Conservation (phyloP, 1,139 yeast species). For the Meyerozyma carpophila region DNA sequence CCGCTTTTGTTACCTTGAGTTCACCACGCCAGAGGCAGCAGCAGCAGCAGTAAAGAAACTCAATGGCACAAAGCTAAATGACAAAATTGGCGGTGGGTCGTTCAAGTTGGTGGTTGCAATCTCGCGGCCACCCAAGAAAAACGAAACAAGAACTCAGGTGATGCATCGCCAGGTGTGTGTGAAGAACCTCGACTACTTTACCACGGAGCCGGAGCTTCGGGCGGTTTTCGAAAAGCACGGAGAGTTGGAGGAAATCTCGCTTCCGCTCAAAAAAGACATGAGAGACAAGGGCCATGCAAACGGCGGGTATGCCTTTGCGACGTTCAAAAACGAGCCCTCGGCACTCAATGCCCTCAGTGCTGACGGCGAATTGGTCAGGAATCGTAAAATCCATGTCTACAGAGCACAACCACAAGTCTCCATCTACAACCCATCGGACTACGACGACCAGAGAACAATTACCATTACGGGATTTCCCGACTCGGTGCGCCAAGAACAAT, state of each 20-base stretch:
- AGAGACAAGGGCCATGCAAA: conserved; percentile 23
- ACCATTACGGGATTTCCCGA: background rate
- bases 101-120: conserved; percentile 48
- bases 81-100: conserved; percentile 14
- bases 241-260: conserved; percentile 40
- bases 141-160: conserved; percentile 22
- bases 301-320: conserved; percentile 57
- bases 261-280: conserved; percentile 40
- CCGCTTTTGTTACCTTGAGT: conserved; percentile 76
- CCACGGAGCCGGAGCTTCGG: conserved; percentile 21
- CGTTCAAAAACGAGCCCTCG: conserved; percentile 32
- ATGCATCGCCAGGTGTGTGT: conserved; percentile 51
- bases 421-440: background rate
- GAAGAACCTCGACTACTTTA: conserved; percentile 43
- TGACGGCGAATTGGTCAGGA: conserved; percentile 32
- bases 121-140: conserved; percentile 43
- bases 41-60: conserved; percentile 36
- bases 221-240: conserved; percentile 24
- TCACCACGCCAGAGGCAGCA: conserved; percentile 40
- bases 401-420: conserved; percentile 17
- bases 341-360: conserved; percentile 36
- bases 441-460: background rate
- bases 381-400: conserved; percentile 39
- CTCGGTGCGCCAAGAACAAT: background rate
- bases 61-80: conserved; percentile 29